A percentile compares a stretch with the other conserved stretches of the same genome.
Evolutionary conservation across 2,329 filamentous ascomycete genomes (phyloP).

Genomic region (Metarhizium sp.): DNA sequence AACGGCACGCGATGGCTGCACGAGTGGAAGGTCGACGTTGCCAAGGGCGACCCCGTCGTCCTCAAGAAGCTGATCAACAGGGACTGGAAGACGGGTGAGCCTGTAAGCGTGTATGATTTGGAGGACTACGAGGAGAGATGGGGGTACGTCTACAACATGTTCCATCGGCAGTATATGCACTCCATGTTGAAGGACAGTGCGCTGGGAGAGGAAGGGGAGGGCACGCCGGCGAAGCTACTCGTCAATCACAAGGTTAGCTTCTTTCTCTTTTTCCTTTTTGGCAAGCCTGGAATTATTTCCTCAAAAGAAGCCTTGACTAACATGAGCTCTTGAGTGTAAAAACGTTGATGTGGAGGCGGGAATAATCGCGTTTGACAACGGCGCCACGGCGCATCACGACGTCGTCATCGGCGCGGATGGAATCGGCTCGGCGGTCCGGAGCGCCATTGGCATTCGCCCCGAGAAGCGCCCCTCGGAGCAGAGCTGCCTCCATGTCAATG

Average conservation of each 20-base stretch:
- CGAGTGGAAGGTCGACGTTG: conserved; percentile 57
- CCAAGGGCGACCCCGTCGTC: conserved; percentile 55
- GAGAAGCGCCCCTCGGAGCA: conserved; percentile 50
- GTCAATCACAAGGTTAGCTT: conserved; percentile 43
- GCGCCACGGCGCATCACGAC: conserved; percentile 40
- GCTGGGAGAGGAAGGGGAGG: conserved; percentile 40
- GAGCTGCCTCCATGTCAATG: conserved; percentile 56
- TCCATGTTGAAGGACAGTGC: conserved; percentile 54
- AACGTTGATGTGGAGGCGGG: conserved; percentile 42
- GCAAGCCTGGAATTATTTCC: neutral
- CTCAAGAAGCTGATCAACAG: conserved; percentile 58
- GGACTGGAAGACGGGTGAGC: conserved; percentile 61
- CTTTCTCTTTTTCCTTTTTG: neutral
- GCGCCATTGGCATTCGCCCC: conserved; percentile 52
- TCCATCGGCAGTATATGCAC: conserved; percentile 62
- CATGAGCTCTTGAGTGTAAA: conserved; percentile 25
- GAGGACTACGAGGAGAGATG: conserved; percentile 56
- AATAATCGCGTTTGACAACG: conserved; percentile 44
- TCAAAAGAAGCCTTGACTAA: neutral
- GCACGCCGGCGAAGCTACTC: conserved; percentile 40
- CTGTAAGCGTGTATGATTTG: conserved; percentile 53
- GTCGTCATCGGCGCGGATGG: conserved; percentile 56
- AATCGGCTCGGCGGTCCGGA: conserved; percentile 55
- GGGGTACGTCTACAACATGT: conserved; percentile 61
- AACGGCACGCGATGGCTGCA: conserved; percentile 63